Base-by-base conservation (phyloP, 371 early-diverging fungal genomes). In the Mucor ambiguus region DNA sequence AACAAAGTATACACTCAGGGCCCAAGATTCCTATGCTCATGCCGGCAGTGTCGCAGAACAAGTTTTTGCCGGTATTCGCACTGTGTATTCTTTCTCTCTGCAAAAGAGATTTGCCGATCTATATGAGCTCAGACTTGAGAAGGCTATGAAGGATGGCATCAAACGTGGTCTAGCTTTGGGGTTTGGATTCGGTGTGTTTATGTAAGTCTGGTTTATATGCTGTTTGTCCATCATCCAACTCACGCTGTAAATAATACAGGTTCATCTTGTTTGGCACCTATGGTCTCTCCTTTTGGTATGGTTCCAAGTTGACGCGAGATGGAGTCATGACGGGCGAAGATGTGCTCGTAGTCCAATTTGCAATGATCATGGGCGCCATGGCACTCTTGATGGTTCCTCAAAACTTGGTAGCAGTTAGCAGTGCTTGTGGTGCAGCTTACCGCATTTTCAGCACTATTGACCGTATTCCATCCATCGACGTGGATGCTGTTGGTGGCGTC, bases 41-140 rank as follows among this genome's bases (percentile, higher is more conserved):
- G 82, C 82, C 26, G 82, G 82, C 30, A 69, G 78, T 7, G 70
- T 82, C 35, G 82, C 78, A 48, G 80, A 82, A 65, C 82, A 98
- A 73, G 94, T 89, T 0, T 82, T 98, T 60, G 76, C 92, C 9
- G 86, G 89, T 38, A 92, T 98, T 58, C 89, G 96, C 56, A 97
- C 97, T 11, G 93, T 96, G 30, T 88, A 86, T 49, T 85, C 96
- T 4, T 96, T 96, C 78, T 89, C 89, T 61, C 88, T 88, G 18
- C 92, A 95, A 78, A 73, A 83, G 24, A 87, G 92, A 22, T 89
- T 92, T 64, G 70, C 85, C 18, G 67, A 71, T 7, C 76, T 87
- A 24, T 98, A 94, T 79, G 74, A 76, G 24, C 52, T 33, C 1
- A 75, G 86, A 64, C 73, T 91, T 5, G 74, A 68, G n/a, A 74